Evolutionary conservation across 2,329 filamentous ascomycete species (phyloP).

Genomic region (Sporothrix pseudoabietina): DNA sequence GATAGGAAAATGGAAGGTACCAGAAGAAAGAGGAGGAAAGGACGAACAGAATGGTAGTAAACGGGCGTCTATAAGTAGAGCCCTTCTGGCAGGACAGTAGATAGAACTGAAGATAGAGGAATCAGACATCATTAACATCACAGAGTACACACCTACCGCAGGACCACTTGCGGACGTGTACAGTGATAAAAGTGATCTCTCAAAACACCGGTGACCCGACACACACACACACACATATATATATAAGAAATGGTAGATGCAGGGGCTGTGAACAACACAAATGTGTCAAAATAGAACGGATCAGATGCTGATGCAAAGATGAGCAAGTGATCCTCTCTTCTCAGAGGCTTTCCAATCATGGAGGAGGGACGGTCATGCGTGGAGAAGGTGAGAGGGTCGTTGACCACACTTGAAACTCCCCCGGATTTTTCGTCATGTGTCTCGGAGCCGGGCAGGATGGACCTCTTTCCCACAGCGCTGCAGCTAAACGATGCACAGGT

Average conservation of each 20-base stretch:
- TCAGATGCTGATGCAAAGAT: not conserved
- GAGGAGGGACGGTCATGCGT: not conserved
- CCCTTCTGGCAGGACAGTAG: too few relatives aligned
- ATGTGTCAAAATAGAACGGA: not conserved
- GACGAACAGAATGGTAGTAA: too few relatives aligned
- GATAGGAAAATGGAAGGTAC: too few relatives aligned
- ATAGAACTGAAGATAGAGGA: too few relatives aligned
- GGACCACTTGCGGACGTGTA: too few relatives aligned
- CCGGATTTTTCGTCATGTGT: constrained; percentile 15
- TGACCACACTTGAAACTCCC: constrained; percentile 22
- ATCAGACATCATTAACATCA: too few relatives aligned
- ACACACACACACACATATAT: too few relatives aligned
- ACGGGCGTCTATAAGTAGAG: too few relatives aligned
- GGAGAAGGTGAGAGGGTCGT: not conserved
- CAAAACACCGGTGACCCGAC: too few relatives aligned
- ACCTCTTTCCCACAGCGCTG: constrained; percentile 27
- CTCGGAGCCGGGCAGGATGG: constrained; percentile 44
- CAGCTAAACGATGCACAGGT: not conserved
- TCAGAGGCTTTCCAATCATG: constrained; percentile 19
- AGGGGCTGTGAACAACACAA: not conserved
- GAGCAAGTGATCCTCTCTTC: not conserved
- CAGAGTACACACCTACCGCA: too few relatives aligned
- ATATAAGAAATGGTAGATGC: not conserved
- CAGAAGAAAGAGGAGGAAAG: too few relatives aligned
- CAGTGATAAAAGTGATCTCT: too few relatives aligned